Conservation (phyloP, 2,329 filamentous ascomycete species). For the Penicillium verrucosum region DNA sequence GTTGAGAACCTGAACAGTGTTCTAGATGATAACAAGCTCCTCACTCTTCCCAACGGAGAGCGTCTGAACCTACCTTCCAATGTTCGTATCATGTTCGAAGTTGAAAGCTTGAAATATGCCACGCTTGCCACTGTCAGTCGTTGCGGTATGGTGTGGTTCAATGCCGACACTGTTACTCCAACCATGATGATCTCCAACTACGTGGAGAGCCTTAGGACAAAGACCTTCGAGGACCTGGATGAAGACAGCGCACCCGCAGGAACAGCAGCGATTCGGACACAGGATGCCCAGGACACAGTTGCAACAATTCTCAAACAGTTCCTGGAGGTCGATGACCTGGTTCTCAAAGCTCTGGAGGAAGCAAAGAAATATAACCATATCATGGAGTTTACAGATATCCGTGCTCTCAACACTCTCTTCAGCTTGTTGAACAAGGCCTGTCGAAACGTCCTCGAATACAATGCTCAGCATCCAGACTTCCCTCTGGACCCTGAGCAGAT, state of each 20-base stretch:
- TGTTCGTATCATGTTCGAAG: constrained; percentile 99
- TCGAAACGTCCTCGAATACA: constrained; percentile 91
- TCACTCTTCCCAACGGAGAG: constrained; percentile 96
- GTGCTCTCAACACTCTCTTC: constrained; percentile 88
- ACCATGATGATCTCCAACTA: constrained; percentile 93
- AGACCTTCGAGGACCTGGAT: constrained; percentile 90
- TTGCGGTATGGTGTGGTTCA: constrained; percentile 99
- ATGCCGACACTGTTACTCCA: constrained; percentile 90
- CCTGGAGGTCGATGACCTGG: constrained; percentile 75
- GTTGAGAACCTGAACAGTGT: constrained; percentile 99
- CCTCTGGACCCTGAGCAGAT: constrained; percentile 85
- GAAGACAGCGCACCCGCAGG: constrained; percentile 80
- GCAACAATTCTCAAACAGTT: constrained; percentile 75
- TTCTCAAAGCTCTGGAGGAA: constrained; percentile 71
- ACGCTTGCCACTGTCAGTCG: constrained; percentile 98
- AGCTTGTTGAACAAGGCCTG: constrained; percentile 93
- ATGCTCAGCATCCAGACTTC: constrained; percentile 90
- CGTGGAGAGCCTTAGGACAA: constrained; percentile 73
- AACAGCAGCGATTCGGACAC: constrained; percentile 71
- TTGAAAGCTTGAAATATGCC: constrained; percentile 95
- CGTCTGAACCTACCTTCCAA: constrained; percentile 91
- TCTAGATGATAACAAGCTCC: constrained; percentile 95
- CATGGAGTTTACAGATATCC: constrained; percentile 94
- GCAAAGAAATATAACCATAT: constrained; percentile 84
- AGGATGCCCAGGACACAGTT: constrained; percentile 73